Evolutionary conservation across 2,329 filamentous ascomycete genomes (phyloP).

Genomic region (Escovopsis weberi): DNA sequence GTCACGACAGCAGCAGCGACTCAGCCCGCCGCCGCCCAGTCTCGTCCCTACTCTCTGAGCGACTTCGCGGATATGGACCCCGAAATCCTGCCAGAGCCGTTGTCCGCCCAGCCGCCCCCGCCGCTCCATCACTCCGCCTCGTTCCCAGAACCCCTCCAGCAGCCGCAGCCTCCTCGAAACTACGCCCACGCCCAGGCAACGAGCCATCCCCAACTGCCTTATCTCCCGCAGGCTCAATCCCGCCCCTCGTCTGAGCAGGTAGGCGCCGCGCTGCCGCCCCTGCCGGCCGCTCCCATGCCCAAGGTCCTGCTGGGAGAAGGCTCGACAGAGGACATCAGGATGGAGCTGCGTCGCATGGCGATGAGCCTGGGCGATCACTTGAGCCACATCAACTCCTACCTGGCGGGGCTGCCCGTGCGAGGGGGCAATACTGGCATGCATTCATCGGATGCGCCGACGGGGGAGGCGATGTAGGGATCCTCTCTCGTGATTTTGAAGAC

Average conservation of each 20-base stretch:
- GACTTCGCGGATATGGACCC: conserved; percentile 27
- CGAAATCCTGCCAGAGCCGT: conserved; percentile 19
- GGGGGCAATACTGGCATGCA: conserved; percentile 15
- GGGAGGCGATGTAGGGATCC: conserved; percentile 1
- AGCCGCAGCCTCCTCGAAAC: conserved; percentile 6
- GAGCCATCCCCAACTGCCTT: too few species aligned
- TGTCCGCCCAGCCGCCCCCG: conserved; percentile 7
- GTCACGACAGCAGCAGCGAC: neutral
- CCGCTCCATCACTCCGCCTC: neutral
- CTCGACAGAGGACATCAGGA: conserved; percentile 34
- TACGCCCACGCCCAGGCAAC: too few species aligned
- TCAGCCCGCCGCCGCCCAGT: conserved; percentile 3
- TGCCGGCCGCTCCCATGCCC: conserved; percentile 31
- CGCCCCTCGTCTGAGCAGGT: conserved; percentile 1
- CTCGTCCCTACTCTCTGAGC: conserved; percentile 23
- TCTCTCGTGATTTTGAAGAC: too few species aligned
- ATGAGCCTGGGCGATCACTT: conserved; percentile 35
- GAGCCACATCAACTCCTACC: conserved; percentile 28
- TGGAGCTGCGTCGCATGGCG: conserved; percentile 35
- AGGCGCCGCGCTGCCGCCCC: conserved; percentile 18
- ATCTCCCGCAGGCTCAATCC: neutral
- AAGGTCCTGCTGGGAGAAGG: conserved; percentile 41
- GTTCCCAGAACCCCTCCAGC: conserved; percentile 7
- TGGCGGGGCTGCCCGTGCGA: conserved; percentile 25
- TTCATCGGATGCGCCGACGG: conserved; percentile 1